Conservation (phyloP, 2,329 filamentous ascomycete genomes). For the Trichophyton rubrum region DNA sequence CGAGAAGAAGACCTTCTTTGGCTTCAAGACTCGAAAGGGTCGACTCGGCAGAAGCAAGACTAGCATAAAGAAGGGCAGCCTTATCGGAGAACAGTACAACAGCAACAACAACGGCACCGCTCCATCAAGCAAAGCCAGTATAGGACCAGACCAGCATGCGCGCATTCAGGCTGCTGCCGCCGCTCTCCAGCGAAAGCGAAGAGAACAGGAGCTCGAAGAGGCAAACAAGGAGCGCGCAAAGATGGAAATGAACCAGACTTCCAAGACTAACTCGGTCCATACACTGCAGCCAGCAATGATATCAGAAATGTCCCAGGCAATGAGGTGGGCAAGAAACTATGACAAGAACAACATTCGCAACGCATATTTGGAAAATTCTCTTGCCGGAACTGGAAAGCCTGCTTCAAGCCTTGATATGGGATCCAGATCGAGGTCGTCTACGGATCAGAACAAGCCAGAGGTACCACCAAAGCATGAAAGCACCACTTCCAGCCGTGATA, state of each 20-base stretch:
- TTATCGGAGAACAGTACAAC: constrained; percentile 40
- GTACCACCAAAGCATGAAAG: constrained; percentile 23
- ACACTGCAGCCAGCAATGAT: constrained; percentile 76
- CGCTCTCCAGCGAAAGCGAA: constrained; percentile 61
- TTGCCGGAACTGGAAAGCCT: constrained; percentile 54
- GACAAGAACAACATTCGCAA: constrained; percentile 78
- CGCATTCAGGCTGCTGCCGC: constrained; percentile 85
- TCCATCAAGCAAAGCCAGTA: constrained; percentile 62
- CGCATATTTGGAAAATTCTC: constrained; percentile 66
- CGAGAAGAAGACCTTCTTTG: constrained; percentile 91
- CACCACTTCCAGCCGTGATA: constrained; percentile 12
- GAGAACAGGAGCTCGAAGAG: constrained; percentile 43
- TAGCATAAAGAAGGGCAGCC: constrained; percentile 46
- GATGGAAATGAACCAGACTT: constrained; percentile 41
- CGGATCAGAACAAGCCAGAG: constrained; percentile 5
- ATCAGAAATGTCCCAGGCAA: constrained; percentile 76
- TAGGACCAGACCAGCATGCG: constrained; percentile 83
- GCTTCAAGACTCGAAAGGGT: constrained; percentile 61
- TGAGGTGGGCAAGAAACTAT: constrained; percentile 95
- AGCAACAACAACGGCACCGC: constrained; percentile 38
- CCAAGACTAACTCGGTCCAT: constrained; percentile 79
- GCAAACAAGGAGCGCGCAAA: constrained; percentile 43
- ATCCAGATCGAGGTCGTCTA: neutral
- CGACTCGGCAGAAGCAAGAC: constrained; percentile 59
- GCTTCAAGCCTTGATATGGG: constrained; percentile 31